phyloP scores from a whole-genome alignment of 768 basidiomycete genomes.

The Hypholoma sublateritium region DNA sequence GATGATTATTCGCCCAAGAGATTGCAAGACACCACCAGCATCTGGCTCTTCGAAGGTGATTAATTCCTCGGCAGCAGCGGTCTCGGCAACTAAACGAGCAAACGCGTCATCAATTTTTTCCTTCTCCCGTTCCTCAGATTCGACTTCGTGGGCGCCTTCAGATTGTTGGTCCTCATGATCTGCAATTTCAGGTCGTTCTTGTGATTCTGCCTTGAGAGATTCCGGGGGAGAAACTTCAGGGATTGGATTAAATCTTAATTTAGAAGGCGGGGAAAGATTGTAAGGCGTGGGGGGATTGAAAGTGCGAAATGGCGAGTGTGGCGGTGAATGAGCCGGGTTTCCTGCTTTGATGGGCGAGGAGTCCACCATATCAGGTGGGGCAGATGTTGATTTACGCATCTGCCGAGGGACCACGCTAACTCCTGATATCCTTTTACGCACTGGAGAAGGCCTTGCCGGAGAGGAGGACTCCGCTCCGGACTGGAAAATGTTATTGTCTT shows the following conservation, averaged over 20 bases:
- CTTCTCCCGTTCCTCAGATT: slow-evolving; percentile 7
- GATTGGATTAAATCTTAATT: slow-evolving; percentile 7
- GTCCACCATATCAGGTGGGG: slow-evolving; percentile 56
- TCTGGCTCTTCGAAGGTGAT: not conserved
- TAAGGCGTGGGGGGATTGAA: slow-evolving; percentile 37
- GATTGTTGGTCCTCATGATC: slow-evolving; percentile 5
- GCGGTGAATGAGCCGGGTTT: slow-evolving; percentile 20
- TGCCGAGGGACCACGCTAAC: slow-evolving; percentile 44
- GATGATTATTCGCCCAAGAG: slow-evolving; percentile 44
- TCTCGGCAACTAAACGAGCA: slow-evolving; percentile 38
- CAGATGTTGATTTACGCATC: slow-evolving; percentile 71
- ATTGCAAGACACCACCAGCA: slow-evolving; percentile 14
- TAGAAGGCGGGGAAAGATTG: slow-evolving; percentile 23
- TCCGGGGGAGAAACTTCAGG: slow-evolving; percentile 21
- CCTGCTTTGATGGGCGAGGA: slow-evolving; percentile 37
- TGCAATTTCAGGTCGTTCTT: slow-evolving; percentile 4
- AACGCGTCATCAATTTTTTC: slow-evolving; percentile 25
- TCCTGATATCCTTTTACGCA: slow-evolving; percentile 39
- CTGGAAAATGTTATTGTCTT: slow-evolving; percentile 89
- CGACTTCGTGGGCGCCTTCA: not conserved
- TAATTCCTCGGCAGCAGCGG: slow-evolving; percentile 18
- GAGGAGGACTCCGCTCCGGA: slow-evolving; percentile 90
- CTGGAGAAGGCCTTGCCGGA: slow-evolving; percentile 63
- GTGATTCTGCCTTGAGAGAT: slow-evolving; percentile 10
- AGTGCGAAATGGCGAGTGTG: slow-evolving; percentile 47